Evolutionary conservation across 345 rosid species (phyloP), one percentile per base, ranked within the genome.

Genomic region (Cardiospermum halicacabum): DNA sequence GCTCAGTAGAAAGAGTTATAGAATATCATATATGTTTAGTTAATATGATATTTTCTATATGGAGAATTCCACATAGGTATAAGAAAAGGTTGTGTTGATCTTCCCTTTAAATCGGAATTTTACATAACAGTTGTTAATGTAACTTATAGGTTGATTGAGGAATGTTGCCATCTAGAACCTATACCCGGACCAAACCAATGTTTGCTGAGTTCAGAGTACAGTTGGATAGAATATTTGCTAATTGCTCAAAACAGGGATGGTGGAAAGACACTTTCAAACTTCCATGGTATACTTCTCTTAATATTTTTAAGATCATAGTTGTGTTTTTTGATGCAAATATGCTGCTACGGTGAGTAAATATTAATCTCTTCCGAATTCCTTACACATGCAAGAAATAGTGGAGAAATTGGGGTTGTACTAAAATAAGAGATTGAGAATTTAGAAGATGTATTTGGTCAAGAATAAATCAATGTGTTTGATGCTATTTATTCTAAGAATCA

Each of bases 231-330:
- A 82, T 94, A 66, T 82, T 82, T 56, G 71, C 75, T 57, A 82
- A 79, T 58, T 79, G 97, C 73, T 85, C 97, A 53, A 91, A 81
- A 72, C 97, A 86, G 4, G 95, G 92, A 51, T 79, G 91, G 99
- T 94, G 95, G 99, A 94, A 89, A 73, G 97, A 94, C 62, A 78
- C 97, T 24, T 91, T 94, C 72, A 94, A 85, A 86, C 88, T 94
- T 77, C 95, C 91, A 31, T 91, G 99, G 99, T 94, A 91, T 63
- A 83, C 60, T 61, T 66, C 31, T 50, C 40, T 47, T 42, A 28
- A n/a, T n/a, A n/a, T n/a, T n/a, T n/a, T n/a, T n/a, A n/a, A n/a
- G n/a, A n/a, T n/a, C n/a, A n/a, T n/a, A n/a, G n/a, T n/a, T n/a
- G n/a, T n/a, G n/a, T n/a, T n/a, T n/a, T n/a, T n/a, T n/a, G n/a